Evolutionary conservation across 2,329 filamentous ascomycete genomes (phyloP), one percentile per base, ranked within the genome.

Genomic region (Diaporthe sp.): DNA sequence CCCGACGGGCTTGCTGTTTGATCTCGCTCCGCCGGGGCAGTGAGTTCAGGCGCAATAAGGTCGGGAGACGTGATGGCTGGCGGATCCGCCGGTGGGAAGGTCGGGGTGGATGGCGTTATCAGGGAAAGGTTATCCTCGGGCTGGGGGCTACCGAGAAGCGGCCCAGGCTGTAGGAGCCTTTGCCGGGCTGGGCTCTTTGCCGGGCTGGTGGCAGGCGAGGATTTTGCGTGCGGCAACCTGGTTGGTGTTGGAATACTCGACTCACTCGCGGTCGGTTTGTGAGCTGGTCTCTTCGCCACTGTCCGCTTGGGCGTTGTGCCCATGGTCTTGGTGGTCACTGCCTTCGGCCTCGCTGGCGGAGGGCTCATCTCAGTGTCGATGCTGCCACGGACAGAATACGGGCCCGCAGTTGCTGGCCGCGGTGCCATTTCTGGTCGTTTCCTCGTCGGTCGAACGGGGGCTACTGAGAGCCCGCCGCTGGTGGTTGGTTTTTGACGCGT

Each of bases 371-470:
- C 70, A 7, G 63, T 47, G 51, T 71, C 75, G 31, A 8, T 37
- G 4, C 70, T 58, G 12, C 73, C 67, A 89, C 91, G 86, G 13
- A 92, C 88, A 28, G 91, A 93, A 81, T 93, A 93, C 0, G 91
- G 91, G 0, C 91, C 91, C 15, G 91, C 91, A 17, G 91, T 93
- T 17, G 91, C 91, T 47, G 91, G 91, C 75, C 91, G 87, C 39
- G 88, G 85, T 58, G 87, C 87, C 79, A 90, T 85, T 73, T 92
- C 91, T 4, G 91, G 90, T 57, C 90, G 86, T 78, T 87, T 89
- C 81, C 88, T 89, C 57, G 87, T 86, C 65, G 91, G 91, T 74
- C 91, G 86, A 87, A 92, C 90, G 1, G 91, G 91, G 39, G 91
- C 91, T 61, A 89, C 90, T 13, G 91, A 92, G 83, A 93, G 88